These are phyloP conservation scores for Dichotomopilus funicola DNA, from an alignment of 2,329 filamentous ascomycete genomes.

Conservation along the genomic window DNA sequence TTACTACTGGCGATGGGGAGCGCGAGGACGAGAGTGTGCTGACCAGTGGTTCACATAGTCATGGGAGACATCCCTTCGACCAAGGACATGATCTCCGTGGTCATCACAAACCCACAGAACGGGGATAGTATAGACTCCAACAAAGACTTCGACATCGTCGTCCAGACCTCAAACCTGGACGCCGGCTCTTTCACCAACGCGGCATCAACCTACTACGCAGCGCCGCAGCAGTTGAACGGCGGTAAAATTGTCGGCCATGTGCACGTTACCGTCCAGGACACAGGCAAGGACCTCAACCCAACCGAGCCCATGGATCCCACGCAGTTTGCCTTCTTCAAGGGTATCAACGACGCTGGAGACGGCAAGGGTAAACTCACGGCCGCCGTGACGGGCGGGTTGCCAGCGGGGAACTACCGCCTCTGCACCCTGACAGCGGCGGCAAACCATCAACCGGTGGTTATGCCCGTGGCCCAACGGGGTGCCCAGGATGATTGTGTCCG, in stretches of 20 bases:
- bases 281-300: slow-evolving; percentile 45
- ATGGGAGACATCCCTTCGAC: slow-evolving; percentile 54
- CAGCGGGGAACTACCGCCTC: slow-evolving; percentile 37
- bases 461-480: slow-evolving; percentile 40
- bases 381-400: slow-evolving; percentile 33
- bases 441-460: slow-evolving; percentile 40
- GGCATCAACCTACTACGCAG: slow-evolving; percentile 52
- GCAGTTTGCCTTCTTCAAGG: slow-evolving; percentile 39
- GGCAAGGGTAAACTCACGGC: slow-evolving; percentile 33
- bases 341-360: slow-evolving; percentile 36
- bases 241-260: slow-evolving; percentile 53
- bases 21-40: not conserved
- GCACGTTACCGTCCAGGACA: slow-evolving; percentile 52
- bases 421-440: slow-evolving; percentile 37
- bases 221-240: slow-evolving; percentile 45
- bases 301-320: slow-evolving; percentile 42
- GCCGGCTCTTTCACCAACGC: slow-evolving; percentile 56
- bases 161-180: slow-evolving; percentile 47
- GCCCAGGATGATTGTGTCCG: slow-evolving; percentile 40
- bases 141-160: slow-evolving; percentile 44
- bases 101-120: slow-evolving; percentile 46
- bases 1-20: slow-evolving; percentile 10
- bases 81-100: slow-evolving; percentile 48
- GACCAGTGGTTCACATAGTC: slow-evolving; percentile 27
- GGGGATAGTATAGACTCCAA: slow-evolving; percentile 42